Evolutionary conservation across 2,329 filamentous ascomycete species (phyloP).

Genomic region (Clarireedia paspali): DNA sequence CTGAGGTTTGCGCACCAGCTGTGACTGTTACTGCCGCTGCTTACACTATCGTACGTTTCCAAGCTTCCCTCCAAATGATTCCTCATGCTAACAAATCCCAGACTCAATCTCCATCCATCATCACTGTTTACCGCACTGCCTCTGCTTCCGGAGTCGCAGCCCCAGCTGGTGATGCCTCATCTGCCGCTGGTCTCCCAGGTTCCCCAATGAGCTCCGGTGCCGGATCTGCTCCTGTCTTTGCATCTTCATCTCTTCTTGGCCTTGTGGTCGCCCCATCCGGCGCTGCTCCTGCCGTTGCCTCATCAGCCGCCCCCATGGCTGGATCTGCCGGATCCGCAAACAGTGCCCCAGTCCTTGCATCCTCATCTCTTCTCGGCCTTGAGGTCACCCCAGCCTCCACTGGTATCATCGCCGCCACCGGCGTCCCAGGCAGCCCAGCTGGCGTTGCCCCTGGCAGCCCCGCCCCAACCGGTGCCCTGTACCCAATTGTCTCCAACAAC

Average conservation of each 20-base stretch:
- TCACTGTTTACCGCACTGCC: constrained; percentile 1
- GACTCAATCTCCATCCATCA: constrained; percentile 1
- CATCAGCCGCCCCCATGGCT: not conserved
- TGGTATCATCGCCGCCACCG: not conserved
- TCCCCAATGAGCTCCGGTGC: not conserved
- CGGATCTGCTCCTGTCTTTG: not conserved
- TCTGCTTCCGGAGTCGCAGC: not conserved
- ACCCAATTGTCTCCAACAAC: no score
- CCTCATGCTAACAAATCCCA: not conserved
- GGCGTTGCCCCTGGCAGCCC: no score
- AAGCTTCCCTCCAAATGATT: not conserved
- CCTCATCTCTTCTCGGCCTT: not conserved
- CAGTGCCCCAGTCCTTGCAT: not conserved
- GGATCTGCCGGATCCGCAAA: not conserved
- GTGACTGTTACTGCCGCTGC: not conserved
- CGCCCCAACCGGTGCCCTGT: no score
- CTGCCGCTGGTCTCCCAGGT: not conserved
- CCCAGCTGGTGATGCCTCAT: not conserved
- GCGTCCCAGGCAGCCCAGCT: not conserved
- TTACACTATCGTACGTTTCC: constrained; percentile 5
- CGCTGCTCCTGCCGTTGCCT: not conserved
- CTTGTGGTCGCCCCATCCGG: not conserved
- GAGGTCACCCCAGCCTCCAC: not conserved
- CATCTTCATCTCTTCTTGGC: not conserved
- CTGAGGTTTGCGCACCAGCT: constrained; percentile 1